Evolutionary conservation across 2,329 filamentous ascomycete species (phyloP).

Genomic region (Penicillium nordicum): DNA sequence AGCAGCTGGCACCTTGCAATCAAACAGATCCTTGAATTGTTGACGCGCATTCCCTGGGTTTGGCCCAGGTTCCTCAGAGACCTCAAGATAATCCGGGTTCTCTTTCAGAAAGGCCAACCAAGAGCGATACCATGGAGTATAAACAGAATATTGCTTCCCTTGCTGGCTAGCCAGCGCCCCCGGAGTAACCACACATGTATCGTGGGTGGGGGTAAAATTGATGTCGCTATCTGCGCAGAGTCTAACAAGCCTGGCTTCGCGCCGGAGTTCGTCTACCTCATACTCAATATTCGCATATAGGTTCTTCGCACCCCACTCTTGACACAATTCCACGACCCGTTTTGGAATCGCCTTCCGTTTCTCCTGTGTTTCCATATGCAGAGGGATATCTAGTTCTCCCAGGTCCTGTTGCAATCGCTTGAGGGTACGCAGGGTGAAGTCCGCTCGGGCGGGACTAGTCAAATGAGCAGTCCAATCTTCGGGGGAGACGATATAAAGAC

Average conservation of each 20-base stretch:
- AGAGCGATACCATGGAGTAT: conserved; percentile 73
- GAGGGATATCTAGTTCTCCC: conserved; percentile 68
- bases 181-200: conserved; percentile 78
- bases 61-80: conserved; percentile 54
- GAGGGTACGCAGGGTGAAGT: conserved; percentile 75
- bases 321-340: conserved; percentile 62
- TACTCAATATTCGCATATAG: conserved; percentile 85
- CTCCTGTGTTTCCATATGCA: conserved; percentile 70
- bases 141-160: conserved; percentile 80
- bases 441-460: conserved; percentile 68
- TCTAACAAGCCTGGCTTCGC: conserved; percentile 66
- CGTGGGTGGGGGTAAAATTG: conserved; percentile 68
- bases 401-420: conserved; percentile 64
- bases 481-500: conserved; percentile 75
- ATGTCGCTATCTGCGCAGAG: conserved; percentile 62
- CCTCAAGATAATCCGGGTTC: conserved; percentile 64
- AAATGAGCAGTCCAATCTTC: conserved; percentile 82
- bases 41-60: conserved; percentile 53
- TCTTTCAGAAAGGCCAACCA: conserved; percentile 73
- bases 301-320: conserved; percentile 70
- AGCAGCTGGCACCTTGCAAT: conserved; percentile 56
- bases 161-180: conserved; percentile 63
- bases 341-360: conserved; percentile 60
- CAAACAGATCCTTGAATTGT: conserved; percentile 57
- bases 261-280: conserved; percentile 81